A percentile compares a stretch with the other conserved stretches of the same genome.
Evolutionary conservation across 352 stramenopile genomes (phyloP).

Genomic region (Blastocystis sp.): DNA sequence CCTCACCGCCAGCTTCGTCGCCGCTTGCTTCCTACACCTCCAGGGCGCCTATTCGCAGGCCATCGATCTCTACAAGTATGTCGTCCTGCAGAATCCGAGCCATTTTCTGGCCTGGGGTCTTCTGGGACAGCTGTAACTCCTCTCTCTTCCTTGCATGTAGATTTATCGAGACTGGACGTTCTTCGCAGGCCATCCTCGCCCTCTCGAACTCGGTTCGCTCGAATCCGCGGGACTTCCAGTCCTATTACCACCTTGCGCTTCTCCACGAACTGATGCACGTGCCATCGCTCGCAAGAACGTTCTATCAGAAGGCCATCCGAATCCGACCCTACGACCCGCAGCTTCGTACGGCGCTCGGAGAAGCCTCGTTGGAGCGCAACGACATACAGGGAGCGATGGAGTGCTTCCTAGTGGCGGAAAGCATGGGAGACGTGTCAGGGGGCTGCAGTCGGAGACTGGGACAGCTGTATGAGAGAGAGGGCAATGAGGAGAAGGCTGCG

Average conservation of each 20-base stretch:
- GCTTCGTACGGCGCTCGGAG: neutral
- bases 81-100: neutral
- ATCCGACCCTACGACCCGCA: conserved; percentile 16
- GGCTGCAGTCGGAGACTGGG: neutral
- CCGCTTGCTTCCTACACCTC: neutral
- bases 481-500: neutral
- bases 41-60: neutral
- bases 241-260: neutral
- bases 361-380: neutral
- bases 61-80: neutral
- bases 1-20: neutral
- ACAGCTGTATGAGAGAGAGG: neutral
- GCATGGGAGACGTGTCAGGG: neutral
- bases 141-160: neutral
- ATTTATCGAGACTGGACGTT: neutral
- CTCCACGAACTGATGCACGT: neutral
- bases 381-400: neutral
- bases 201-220: neutral
- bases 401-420: conserved; percentile 13
- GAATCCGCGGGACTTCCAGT: neutral
- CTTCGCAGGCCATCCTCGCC: neutral
- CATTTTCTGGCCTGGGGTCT: neutral
- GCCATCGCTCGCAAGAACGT: neutral
- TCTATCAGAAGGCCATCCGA: neutral
- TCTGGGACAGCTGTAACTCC: neutral